A percentile compares a stretch with the other conserved stretches of the same genome.
Conservation (phyloP, 2,329 filamentous ascomycete genomes). For the Hymenoscyphus albidus region DNA sequence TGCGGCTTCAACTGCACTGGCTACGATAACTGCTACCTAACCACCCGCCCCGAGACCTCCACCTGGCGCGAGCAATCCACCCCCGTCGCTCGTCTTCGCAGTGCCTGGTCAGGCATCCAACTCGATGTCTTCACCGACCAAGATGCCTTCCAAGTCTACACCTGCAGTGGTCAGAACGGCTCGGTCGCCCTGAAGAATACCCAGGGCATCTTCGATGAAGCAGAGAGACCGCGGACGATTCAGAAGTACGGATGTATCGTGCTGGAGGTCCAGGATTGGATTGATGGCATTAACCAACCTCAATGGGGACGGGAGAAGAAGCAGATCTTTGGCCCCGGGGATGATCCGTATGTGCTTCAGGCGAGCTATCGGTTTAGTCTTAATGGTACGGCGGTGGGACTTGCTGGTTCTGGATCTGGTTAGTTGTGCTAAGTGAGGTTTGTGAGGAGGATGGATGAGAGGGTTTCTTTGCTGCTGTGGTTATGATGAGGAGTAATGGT, state of each 20-base stretch:
- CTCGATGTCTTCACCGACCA: conserved; percentile 81
- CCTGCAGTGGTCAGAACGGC: conserved; percentile 74
- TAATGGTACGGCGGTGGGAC: conserved; percentile 26
- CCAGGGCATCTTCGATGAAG: conserved; percentile 58
- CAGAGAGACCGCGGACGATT: conserved; percentile 57
- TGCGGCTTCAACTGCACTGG: conserved; percentile 81
- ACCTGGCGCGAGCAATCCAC: conserved; percentile 56
- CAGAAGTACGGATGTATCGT: conserved; percentile 81
- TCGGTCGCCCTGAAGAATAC: conserved; percentile 63
- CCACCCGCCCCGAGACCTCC: conserved; percentile 58
- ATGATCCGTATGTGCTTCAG: conserved; percentile 58
- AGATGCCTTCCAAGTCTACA: conserved; percentile 84
- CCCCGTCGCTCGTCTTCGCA: conserved; percentile 64
- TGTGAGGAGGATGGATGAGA: neutral
- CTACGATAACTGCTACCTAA: conserved; percentile 70
- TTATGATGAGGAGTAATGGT: neutral
- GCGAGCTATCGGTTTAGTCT: conserved; percentile 54
- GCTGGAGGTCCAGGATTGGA: conserved; percentile 89
- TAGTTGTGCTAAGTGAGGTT: neutral
- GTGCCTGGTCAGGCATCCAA: conserved; percentile 75
- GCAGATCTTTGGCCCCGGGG: conserved; percentile 58
- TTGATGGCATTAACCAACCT: conserved; percentile 89
- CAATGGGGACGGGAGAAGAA: conserved; percentile 69
- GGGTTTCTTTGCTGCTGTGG: neutral
- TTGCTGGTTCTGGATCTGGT: conserved; percentile 22